Percentiles rank a stretch among this genome's conserved stretches.
phyloP scores from a whole-genome alignment of 768 basidiomycete genomes.

The Steccherinum ochraceum region DNA sequence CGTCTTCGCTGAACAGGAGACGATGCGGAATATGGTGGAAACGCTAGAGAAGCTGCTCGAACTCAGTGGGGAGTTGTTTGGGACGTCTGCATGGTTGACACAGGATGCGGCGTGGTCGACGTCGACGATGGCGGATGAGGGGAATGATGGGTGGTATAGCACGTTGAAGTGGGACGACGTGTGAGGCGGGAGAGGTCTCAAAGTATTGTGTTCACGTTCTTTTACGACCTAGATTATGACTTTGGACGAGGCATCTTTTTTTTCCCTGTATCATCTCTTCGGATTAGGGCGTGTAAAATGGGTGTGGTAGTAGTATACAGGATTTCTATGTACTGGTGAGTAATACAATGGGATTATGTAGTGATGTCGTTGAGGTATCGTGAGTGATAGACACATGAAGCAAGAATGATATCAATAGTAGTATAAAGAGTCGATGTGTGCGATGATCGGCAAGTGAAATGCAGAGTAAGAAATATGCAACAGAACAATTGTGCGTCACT shows the following conservation, averaged over 20 bases:
- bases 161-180: conserved; percentile 22
- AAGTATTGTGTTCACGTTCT: neutral
- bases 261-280: too few relatives aligned
- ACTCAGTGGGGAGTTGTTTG: conserved; percentile 35
- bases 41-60: conserved; percentile 36
- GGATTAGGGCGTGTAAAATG: neutral
- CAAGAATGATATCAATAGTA: neutral
- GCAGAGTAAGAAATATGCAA: too few relatives aligned
- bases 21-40: conserved; percentile 34
- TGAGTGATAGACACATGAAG: neutral
- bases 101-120: conserved; percentile 16
- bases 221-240: neutral
- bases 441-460: neutral
- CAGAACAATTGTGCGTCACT: too few relatives aligned
- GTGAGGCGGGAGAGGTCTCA: neutral
- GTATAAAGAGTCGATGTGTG: neutral
- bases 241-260: neutral
- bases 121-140: conserved; percentile 16
- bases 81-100: conserved; percentile 37
- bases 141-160: conserved; percentile 25
- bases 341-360: neutral
- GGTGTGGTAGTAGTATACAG: neutral
- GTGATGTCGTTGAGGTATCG: too few relatives aligned
- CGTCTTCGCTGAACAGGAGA: conserved; percentile 37
- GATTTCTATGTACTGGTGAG: neutral